Conservation (phyloP, 2,329 filamentous ascomycete genomes). For the Penicillium brevicompactum region DNA sequence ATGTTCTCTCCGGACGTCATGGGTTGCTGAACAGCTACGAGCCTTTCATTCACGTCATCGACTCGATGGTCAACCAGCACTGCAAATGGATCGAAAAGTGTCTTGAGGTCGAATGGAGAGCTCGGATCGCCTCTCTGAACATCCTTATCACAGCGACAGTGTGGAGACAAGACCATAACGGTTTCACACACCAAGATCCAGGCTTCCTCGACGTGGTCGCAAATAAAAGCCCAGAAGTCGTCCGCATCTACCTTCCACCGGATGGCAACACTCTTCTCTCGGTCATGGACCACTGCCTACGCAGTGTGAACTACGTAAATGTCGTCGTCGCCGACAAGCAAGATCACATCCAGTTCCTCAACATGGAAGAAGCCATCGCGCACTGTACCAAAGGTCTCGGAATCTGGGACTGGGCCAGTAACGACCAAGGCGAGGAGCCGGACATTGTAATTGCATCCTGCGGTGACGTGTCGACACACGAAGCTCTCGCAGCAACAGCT, state of each 20-base stretch:
- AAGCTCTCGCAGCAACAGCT: slow-evolving; percentile 73
- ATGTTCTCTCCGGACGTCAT: slow-evolving; percentile 73
- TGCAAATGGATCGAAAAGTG: slow-evolving; percentile 86
- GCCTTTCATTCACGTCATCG: slow-evolving; percentile 80
- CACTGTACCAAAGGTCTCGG: slow-evolving; percentile 79
- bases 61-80: slow-evolving; percentile 84
- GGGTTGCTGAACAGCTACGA: slow-evolving; percentile 80
- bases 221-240: slow-evolving; percentile 78
- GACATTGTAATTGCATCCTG: slow-evolving; percentile 76
- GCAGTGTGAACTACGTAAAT: slow-evolving; percentile 76
- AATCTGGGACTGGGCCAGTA: slow-evolving; percentile 77
- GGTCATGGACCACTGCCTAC: slow-evolving; percentile 74
- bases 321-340: slow-evolving; percentile 80
- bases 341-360: slow-evolving; percentile 73
- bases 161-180: slow-evolving; percentile 82
- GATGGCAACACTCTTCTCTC: slow-evolving; percentile 78
- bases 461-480: slow-evolving; percentile 73
- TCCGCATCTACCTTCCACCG: slow-evolving; percentile 78
- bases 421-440: slow-evolving; percentile 68
- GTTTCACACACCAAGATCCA: slow-evolving; percentile 79
- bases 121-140: slow-evolving; percentile 73
- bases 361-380: slow-evolving; percentile 70
- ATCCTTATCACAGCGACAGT: slow-evolving; percentile 77
- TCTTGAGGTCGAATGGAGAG: slow-evolving; percentile 76
- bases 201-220: slow-evolving; percentile 78